These are phyloP conservation scores for Cudoniella acicularis DNA, from an alignment of 495 filamentous ascomycete genomes.

Conservation along the genomic window DNA sequence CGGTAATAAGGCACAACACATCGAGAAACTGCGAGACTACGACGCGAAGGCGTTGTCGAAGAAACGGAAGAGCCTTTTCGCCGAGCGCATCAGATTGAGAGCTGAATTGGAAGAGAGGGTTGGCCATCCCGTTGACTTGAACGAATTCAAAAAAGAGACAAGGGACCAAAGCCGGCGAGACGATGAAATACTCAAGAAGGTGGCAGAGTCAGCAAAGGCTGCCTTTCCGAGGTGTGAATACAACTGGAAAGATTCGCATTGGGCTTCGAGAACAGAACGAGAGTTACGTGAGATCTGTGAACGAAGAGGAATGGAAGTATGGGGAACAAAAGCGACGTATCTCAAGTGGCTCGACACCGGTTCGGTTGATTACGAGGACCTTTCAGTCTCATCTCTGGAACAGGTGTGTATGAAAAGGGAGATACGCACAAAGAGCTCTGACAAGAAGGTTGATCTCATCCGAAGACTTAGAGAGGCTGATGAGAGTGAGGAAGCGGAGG, in stretches of 20 bases:
- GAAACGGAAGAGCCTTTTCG: not conserved
- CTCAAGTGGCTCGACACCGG: constrained; percentile 18
- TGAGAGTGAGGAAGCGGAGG: not conserved
- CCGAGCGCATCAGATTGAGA: not conserved
- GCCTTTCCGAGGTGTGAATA: constrained; percentile 4
- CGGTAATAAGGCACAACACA: not conserved
- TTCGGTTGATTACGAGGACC: constrained; percentile 7
- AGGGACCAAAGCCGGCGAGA: not conserved
- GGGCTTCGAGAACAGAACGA: constrained; percentile 10
- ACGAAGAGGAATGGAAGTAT: constrained; percentile 6
- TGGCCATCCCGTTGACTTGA: not conserved
- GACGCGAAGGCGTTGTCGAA: not conserved
- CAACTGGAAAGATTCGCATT: constrained; percentile 13
- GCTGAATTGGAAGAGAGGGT: not conserved
- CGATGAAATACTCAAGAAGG: not conserved
- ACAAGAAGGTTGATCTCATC: constrained; percentile 13
- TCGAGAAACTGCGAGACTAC: not conserved
- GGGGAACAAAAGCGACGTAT: constrained; percentile 8
- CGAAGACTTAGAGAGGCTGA: constrained; percentile 5
- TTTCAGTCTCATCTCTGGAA: not conserved
- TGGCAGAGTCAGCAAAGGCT: not conserved
- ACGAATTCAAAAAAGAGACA: not conserved
- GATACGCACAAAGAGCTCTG: not conserved
- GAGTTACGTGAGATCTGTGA: constrained; percentile 9
- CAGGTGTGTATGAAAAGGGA: not conserved